phyloP scores from a whole-genome alignment of 2,329 filamentous ascomycete genomes.

The Drechslera avenae region DNA sequence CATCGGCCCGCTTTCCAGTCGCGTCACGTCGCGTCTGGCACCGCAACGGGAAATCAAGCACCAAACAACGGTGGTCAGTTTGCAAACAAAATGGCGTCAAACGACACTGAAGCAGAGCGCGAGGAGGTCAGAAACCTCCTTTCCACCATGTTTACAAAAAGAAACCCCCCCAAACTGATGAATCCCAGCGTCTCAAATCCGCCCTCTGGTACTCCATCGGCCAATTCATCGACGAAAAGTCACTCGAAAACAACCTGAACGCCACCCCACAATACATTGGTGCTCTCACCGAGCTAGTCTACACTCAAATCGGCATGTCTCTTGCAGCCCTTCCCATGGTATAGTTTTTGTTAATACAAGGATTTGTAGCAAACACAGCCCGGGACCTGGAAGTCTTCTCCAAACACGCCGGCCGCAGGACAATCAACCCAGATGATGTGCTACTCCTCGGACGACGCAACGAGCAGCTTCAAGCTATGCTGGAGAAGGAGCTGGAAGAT shows the following conservation, averaged over 20 bases:
- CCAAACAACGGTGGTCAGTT: too few relatives aligned
- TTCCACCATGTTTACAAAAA: too few relatives aligned
- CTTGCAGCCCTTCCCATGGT: too few relatives aligned
- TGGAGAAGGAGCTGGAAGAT: conserved; percentile 70
- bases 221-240: conserved; percentile 82
- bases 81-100: conserved; percentile 31
- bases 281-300: conserved; percentile 76
- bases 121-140: conserved; percentile 35
- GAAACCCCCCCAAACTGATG: neutral
- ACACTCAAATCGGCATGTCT: conserved; percentile 77
- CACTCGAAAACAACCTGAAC: conserved; percentile 73
- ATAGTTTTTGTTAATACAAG: too few relatives aligned
- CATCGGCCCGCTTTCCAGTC: conserved; percentile 10
- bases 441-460: conserved; percentile 86
- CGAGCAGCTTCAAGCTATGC: conserved; percentile 77
- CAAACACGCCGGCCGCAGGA: conserved; percentile 79
- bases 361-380: conserved; percentile 46
- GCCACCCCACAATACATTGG: conserved; percentile 92
- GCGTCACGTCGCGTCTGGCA: conserved; percentile 31
- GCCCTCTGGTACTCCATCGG: conserved; percentile 51
- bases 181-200: conserved; percentile 54
- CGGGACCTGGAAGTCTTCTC: conserved; percentile 64
- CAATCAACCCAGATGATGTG: conserved; percentile 84
- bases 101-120: conserved; percentile 30
- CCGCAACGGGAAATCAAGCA: conserved; percentile 1